phyloP scores from a whole-genome alignment of 331 rosid genomes.

The Prunus yedoensis region DNA sequence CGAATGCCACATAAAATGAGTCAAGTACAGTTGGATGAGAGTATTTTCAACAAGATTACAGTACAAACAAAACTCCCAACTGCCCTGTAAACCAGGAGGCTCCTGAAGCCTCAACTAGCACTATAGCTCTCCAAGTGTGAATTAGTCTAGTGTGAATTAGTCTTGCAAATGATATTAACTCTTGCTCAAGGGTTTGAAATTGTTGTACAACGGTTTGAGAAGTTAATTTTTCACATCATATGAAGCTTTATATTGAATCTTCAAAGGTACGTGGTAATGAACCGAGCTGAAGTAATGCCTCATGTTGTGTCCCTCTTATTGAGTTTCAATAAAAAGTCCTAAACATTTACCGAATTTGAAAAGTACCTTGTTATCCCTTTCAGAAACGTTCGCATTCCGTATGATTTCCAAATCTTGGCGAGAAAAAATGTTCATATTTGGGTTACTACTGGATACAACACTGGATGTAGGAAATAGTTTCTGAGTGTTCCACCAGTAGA shows the following conservation, averaged over 20 bases:
- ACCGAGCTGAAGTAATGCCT: too few relatives aligned
- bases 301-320: too few relatives aligned
- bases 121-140: not conserved
- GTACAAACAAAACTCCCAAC: not conserved
- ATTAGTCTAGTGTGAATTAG: not conserved
- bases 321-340: not conserved
- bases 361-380: conserved; percentile 20
- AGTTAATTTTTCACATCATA: not conserved
- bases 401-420: conserved; percentile 36
- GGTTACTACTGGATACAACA: conserved; percentile 13
- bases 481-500: conserved; percentile 61
- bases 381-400: conserved; percentile 5
- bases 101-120: not conserved
- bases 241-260: not conserved
- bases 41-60: not conserved
- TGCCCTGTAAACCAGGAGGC: not conserved
- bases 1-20: too few relatives aligned
- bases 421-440: conserved; percentile 25
- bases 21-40: too few relatives aligned
- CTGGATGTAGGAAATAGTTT: conserved; percentile 42
- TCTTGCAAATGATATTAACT: not conserved
- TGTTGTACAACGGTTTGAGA: not conserved
- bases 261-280: too few relatives aligned
- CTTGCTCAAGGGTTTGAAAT: conserved; percentile 1
- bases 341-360: not conserved